Evolutionary conservation across 371 early-diverging fungal genomes (phyloP).

Genomic region (Syncephalastrum racemosum): DNA sequence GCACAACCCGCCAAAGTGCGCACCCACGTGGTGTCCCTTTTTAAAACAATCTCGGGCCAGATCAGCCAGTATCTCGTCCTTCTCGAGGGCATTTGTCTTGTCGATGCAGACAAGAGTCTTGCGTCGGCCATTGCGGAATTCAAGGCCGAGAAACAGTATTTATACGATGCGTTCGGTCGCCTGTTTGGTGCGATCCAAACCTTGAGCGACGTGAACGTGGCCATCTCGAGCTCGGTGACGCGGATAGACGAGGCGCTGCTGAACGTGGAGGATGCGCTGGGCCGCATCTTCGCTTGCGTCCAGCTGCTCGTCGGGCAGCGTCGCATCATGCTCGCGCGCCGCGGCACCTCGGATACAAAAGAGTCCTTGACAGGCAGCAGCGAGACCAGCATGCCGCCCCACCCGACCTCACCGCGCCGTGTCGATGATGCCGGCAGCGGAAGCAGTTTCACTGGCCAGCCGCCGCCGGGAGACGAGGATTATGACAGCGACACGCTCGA

Average conservation of each 20-base stretch:
- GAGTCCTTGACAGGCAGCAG: constrained; percentile 2
- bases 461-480: too few relatives aligned
- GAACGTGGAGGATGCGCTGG: constrained; percentile 44
- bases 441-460: too few relatives aligned
- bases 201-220: constrained; percentile 48
- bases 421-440: too few relatives aligned
- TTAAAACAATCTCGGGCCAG: constrained; percentile 40
- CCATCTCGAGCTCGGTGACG: constrained; percentile 29
- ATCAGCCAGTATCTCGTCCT: constrained; percentile 34
- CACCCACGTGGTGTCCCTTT: constrained; percentile 30
- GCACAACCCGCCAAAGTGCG: constrained; percentile 12
- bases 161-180: constrained; percentile 65
- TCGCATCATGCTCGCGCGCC: constrained; percentile 33
- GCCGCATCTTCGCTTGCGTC: constrained; percentile 30
- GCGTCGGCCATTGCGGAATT: constrained; percentile 32
- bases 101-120: constrained; percentile 19
- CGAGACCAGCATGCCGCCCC: not conserved
- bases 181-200: constrained; percentile 66
- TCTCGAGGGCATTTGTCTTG: constrained; percentile 31
- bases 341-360: constrained; percentile 21
- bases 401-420: too few relatives aligned
- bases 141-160: constrained; percentile 54
- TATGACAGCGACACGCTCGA: too few relatives aligned
- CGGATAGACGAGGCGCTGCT: constrained; percentile 44
- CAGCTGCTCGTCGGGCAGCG: constrained; percentile 41